Percentiles rank a stretch among this genome's conserved stretches.
These are phyloP conservation scores for Termitomyces sp. DNA, from an alignment of 768 basidiomycete genomes.

Conservation along the genomic window DNA sequence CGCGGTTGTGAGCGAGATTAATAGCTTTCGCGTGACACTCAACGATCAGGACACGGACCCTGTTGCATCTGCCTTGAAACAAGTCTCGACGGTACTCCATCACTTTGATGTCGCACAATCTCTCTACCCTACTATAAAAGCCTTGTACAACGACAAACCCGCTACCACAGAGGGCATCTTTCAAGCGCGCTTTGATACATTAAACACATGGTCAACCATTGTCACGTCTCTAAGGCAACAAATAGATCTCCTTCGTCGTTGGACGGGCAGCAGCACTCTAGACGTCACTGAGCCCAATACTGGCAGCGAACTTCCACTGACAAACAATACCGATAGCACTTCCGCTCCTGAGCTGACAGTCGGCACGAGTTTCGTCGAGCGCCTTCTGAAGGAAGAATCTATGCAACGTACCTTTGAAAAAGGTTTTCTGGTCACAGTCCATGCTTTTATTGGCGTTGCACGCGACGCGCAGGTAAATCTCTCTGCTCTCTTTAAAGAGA, in stretches of 20 bases:
- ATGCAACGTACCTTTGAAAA: conserved; percentile 93
- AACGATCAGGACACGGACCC: conserved; percentile 28
- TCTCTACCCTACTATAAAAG: conserved; percentile 80
- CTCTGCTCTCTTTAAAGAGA: conserved; percentile 68
- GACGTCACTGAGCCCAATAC: conserved; percentile 82
- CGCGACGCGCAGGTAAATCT: conserved; percentile 84
- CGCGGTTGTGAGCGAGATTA: conserved; percentile 77
- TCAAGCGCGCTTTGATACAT: conserved; percentile 79
- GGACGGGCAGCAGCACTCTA: conserved; percentile 91
- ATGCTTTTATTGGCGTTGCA: conserved; percentile 78
- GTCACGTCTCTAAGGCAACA: conserved; percentile 81
- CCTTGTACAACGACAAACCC: conserved; percentile 76
- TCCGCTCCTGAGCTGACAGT: conserved; percentile 47
- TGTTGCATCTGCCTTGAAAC: conserved; percentile 46
- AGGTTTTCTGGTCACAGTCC: conserved; percentile 81
- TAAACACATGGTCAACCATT: conserved; percentile 91
- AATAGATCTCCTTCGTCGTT: conserved; percentile 74
- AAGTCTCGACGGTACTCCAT: conserved; percentile 62
- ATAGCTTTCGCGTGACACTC: conserved; percentile 59
- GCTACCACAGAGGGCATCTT: conserved; percentile 61
- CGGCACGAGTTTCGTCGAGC: conserved; percentile 87
- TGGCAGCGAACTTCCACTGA: conserved; percentile 50
- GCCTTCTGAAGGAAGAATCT: conserved; percentile 93
- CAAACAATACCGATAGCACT: conserved; percentile 19
- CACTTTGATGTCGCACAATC: conserved; percentile 80